Percentiles rank a stretch among this genome's conserved stretches.
Evolutionary conservation across 495 filamentous ascomycete genomes (phyloP).

Genomic region (Xylaria telfairii): DNA sequence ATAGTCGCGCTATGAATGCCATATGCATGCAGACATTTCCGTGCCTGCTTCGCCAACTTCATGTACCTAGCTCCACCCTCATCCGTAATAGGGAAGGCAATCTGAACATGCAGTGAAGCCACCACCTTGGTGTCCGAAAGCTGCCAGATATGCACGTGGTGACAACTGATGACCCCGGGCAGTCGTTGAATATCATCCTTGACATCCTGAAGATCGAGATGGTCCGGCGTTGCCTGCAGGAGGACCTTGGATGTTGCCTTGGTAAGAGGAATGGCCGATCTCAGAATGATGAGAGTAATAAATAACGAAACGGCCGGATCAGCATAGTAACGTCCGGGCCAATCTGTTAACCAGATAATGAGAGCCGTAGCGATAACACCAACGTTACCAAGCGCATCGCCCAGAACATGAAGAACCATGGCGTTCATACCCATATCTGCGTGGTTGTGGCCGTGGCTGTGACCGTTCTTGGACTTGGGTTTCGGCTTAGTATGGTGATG

Average conservation of each 20-base stretch:
- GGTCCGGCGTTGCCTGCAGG: slow-evolving; percentile 87
- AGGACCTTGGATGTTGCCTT: slow-evolving; percentile 93
- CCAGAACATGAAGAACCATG: slow-evolving; percentile 94
- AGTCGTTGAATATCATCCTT: slow-evolving; percentile 87
- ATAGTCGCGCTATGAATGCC: slow-evolving; percentile 98
- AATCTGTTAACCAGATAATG: slow-evolving; percentile 85
- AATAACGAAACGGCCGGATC: slow-evolving; percentile 94
- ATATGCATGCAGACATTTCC: slow-evolving; percentile 88
- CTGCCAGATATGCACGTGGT: slow-evolving; percentile 98
- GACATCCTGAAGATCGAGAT: slow-evolving; percentile 87
- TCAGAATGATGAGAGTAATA: slow-evolving; percentile 94
- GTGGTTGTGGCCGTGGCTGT: slow-evolving; percentile 77
- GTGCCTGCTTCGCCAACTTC: slow-evolving; percentile 78
- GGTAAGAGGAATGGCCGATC: slow-evolving; percentile 88
- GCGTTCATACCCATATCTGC: slow-evolving; percentile 96
- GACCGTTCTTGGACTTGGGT: slow-evolving; percentile 57
- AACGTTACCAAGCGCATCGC: slow-evolving; percentile 95
- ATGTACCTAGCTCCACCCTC: slow-evolving; percentile 83
- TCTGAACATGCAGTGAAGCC: slow-evolving; percentile 89
- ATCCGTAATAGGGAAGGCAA: slow-evolving; percentile 72
- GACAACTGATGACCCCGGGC: slow-evolving; percentile 83
- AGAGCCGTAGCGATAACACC: slow-evolving; percentile 94
- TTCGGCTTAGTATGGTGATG: slow-evolving; percentile 87
- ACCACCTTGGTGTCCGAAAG: slow-evolving; percentile 91
- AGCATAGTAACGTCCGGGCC: slow-evolving; percentile 69